Base-by-base conservation (phyloP, 1,284 basidiomycete genomes). In the Microbotryum lychnidis-dioicae region DNA sequence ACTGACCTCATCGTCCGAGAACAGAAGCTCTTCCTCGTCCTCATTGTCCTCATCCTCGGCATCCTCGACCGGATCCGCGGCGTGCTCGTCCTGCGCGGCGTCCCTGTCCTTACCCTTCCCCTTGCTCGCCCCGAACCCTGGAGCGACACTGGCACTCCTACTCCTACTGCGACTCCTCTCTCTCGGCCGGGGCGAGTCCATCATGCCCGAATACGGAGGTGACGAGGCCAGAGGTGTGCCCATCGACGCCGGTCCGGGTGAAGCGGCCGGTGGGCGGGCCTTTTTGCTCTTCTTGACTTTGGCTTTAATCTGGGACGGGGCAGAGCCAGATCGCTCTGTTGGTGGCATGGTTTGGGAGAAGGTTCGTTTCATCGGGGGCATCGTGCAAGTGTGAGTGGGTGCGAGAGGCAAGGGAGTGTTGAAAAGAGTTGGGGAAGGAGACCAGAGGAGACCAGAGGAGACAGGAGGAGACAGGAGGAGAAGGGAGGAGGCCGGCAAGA, bases 21-120 rank as follows among this genome's bases (percentile, higher is more conserved):
- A 66, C 65, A 75, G 72, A 23, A 71, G 71, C 46, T 73, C 72
- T 63, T 76, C 74, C 57, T 75, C 73, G 29, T 73, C 71, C 2
- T 72, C 70, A 37, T 76, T 74, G 58, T 73, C 72, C 4, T 72
- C 69, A 47, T 75, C 73, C 56, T 70, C 70, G 2, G 63, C 68
- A 0, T 65, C 67, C 37, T 68, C 71, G 58, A 71, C 68, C 47
- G 69, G 69, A 18, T 70, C 71, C 21, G 69, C 69, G 2, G 73
- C 68, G 61, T 71, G 68, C 33, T 71, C 67, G 23, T 70, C 71
- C 44, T 64, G 51, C 21, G 69, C 73, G 47, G 16, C 37, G 16
- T 42, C 71, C 71, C n/a, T 75, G 73, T 20, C 56, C 61, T 58
- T 72, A 54, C 6, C 63, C 69, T n/a, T 69, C 51, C 47, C 73